These are phyloP conservation scores for Trifolium dubium DNA, from an alignment of 306 rosid species.

Conservation along the genomic window DNA sequence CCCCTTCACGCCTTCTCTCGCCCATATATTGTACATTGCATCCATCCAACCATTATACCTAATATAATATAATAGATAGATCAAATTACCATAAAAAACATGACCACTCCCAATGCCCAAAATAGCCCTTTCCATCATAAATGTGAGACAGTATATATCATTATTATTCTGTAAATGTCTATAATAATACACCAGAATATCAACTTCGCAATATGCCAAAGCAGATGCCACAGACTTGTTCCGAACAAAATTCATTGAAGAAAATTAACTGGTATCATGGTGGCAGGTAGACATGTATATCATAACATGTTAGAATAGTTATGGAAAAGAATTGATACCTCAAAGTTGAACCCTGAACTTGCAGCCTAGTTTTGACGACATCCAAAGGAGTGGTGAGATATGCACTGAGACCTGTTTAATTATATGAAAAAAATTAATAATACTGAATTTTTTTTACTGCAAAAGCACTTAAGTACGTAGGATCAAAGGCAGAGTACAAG, in stretches of 20 bases:
- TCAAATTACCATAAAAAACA: conserved; percentile 29
- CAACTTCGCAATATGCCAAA: conserved; percentile 11
- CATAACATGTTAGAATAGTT: conserved; percentile 11
- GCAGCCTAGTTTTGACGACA: conserved; percentile 84
- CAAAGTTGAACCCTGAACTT: conserved; percentile 78
- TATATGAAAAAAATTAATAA: conserved; percentile 27
- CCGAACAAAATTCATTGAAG: neutral
- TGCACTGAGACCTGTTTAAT: conserved; percentile 71
- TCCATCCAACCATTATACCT: conserved; percentile 87
- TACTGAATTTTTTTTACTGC: neutral
- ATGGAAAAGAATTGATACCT: conserved; percentile 54
- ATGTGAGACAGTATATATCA: conserved; percentile 14
- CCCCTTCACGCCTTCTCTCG: conserved; percentile 69
- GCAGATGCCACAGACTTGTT: conserved; percentile 21
- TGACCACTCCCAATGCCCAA: neutral
- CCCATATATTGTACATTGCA: conserved; percentile 66
- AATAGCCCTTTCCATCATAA: neutral
- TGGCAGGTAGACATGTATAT: conserved; percentile 16
- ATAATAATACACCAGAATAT: conserved; percentile 20
- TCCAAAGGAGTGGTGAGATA: conserved; percentile 93
- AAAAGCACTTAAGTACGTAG: neutral
- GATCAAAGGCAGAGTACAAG: conserved; percentile 37
- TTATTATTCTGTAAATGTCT: conserved; percentile 9
- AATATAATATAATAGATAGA: conserved; percentile 13
- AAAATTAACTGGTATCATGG: neutral